A percentile compares a stretch with the other conserved stretches of the same genome.
These are phyloP conservation scores for Calonectria leucothoes DNA, from an alignment of 2,329 filamentous ascomycete genomes.

Conservation along the genomic window DNA sequence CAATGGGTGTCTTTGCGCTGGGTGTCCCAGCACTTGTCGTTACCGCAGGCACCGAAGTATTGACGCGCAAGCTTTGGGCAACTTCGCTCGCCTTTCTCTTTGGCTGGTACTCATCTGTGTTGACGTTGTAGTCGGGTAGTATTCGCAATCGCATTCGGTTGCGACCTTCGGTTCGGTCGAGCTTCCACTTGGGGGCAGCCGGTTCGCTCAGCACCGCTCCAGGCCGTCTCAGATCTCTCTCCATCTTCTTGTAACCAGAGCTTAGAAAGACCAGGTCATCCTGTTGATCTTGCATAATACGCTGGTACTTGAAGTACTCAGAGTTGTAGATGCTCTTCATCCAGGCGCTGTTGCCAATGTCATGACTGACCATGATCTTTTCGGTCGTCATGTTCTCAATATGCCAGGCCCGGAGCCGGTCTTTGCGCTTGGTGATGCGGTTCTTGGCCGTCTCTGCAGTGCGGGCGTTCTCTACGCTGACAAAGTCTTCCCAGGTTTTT, in stretches of 20 bases:
- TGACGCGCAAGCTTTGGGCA: slow-evolving; percentile 50
- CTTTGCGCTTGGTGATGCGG: slow-evolving; percentile 80
- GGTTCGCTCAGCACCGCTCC: slow-evolving; percentile 82
- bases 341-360: slow-evolving; percentile 89
- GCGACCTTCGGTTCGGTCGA: slow-evolving; percentile 94
- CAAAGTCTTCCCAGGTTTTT: slow-evolving; percentile 89
- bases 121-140: slow-evolving; percentile 78
- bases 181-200: slow-evolving; percentile 80
- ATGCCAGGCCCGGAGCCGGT: slow-evolving; percentile 85
- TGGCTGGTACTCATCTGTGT: slow-evolving; percentile 82
- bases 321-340: slow-evolving; percentile 94
- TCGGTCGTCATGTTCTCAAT: slow-evolving; percentile 75
- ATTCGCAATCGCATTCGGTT: slow-evolving; percentile 94
- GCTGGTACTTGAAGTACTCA: slow-evolving; percentile 91
- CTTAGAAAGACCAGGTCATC: slow-evolving; percentile 86
- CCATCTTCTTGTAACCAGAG: slow-evolving; percentile 81
- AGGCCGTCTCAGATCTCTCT: slow-evolving; percentile 80
- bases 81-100: slow-evolving; percentile 74
- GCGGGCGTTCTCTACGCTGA: slow-evolving; percentile 81
- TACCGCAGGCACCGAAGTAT: slow-evolving; percentile 40
- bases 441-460: slow-evolving; percentile 80
- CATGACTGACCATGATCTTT: slow-evolving; percentile 82
- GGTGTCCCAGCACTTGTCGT: slow-evolving; percentile 19
- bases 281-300: slow-evolving; percentile 90
- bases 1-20: slow-evolving; percentile 24